Base-by-base conservation (phyloP, 768 basidiomycete genomes). In the Xanthoconium purpureum region DNA sequence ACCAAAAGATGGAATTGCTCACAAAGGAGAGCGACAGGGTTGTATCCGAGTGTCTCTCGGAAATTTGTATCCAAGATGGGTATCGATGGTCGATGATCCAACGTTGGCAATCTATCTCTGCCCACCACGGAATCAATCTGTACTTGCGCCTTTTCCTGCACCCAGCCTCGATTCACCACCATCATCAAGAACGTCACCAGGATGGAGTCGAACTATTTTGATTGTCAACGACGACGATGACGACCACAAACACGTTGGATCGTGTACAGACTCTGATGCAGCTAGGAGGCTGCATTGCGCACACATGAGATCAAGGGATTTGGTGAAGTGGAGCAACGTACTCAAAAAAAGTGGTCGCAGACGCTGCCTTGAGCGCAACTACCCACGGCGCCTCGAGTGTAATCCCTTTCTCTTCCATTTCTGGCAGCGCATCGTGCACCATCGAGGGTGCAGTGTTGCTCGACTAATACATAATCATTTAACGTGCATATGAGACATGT, bases 141-240 rank as follows among this genome's bases (percentile, higher is more conserved):
- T 12, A 18, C 38, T 12, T 63, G 62, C 0, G 35, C 49, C 11
- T 38, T 56, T 20, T 40, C 49, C 47, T 63, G 62, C 0, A 2
- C 54, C 11, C n/a, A n/a, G n/a, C 12, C 44, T 1, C 30, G 57
- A n/a, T 59, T 35, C 38, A 63, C 3, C 8, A 53, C 15, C 54
- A 63, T 60, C 54, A 63, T 44, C 0, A 60, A 29, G 15, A 63
- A 63, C 0, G 29, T 17, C 56, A 58, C 56, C 17, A 63, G 8
- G 5, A 17, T 11, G 3, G 46, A 4, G 8, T 37, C 4, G 0
- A 56, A 58, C 56, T 63, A 6, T 46, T 36, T 29, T 1, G 7
- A 32, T 10, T 12, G 15, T 44, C 15, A 32, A 15, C 3, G 5
- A 12, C 10, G 6, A 33, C 33, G 1, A 33, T 6, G 37, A 15